Evolutionary conservation across 2,329 filamentous ascomycete species (phyloP), one percentile per base, ranked within the genome.

Genomic region (Talaromyces rugulosus): DNA sequence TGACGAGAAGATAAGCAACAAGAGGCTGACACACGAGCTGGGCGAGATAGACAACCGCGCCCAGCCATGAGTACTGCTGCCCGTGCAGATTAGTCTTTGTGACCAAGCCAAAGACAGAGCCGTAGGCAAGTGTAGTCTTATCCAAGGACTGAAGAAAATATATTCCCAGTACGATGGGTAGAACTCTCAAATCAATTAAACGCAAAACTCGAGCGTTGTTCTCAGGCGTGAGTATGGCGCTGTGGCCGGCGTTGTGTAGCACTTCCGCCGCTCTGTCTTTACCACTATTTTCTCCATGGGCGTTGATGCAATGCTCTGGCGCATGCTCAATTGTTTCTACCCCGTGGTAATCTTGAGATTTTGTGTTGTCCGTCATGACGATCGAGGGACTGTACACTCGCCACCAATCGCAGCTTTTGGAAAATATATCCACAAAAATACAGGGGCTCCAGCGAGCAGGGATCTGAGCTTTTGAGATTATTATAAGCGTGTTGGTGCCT

Each of bases 91-190:
- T 70, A 0, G 85, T 82, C 68, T 87, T 83, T 58, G 86, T 76
- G 34, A 85, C 81, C 11, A 89, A 77, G 2, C 86, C 86, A 66
- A 88, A 88, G 11, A 88, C 83, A 0, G 85, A 87, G 2, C 84
- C 84, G 67, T 88, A 89, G 2, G 75, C 78, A 2, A 88, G 76
- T 0, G 84, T 85, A 0, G 85, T 82, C 71, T 89, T 89, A 74
- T 88, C 86, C 5, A 88, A 77, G 11, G 81, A 82, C 65, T 89
- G 86, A 0, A 88, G 78, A 68, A 85, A 87, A 72, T 88, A 89
- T 23, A 87, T 83, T 6, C 80, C 78, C 11, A 88, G 75, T 62
- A 89, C 82, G 59, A 84, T 78, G 0, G 83, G 82, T 12, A 85
- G 72, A 27, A 85, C 77, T 57, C 77, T 71, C 28, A 80, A 68